These are phyloP conservation scores for Pythium rhizo-oryzae DNA, from an alignment of 352 stramenopile genomes.

Conservation along the genomic window DNA sequence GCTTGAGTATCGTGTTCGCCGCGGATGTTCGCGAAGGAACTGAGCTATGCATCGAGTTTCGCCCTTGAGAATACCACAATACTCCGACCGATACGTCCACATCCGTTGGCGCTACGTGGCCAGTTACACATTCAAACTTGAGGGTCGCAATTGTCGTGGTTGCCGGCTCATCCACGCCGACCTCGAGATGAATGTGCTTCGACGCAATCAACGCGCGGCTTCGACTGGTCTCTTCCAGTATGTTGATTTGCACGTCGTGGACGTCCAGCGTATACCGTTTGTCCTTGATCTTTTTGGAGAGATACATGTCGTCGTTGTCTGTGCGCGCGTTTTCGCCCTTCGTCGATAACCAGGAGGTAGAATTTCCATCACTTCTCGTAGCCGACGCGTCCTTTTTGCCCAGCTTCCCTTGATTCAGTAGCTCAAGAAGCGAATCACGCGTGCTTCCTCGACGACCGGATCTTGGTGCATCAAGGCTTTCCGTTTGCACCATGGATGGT, in stretches of 20 bases:
- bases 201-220: slow-evolving; percentile 75
- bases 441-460: slow-evolving; percentile 42
- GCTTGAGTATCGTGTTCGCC: slow-evolving; percentile 46
- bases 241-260: slow-evolving; percentile 80
- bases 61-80: slow-evolving; percentile 59
- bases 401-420: slow-evolving; percentile 78
- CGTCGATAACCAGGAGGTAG: slow-evolving; percentile 15
- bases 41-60: neutral
- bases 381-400: slow-evolving; percentile 36
- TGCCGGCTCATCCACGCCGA: slow-evolving; percentile 50
- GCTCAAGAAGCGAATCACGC: slow-evolving; percentile 65
- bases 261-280: slow-evolving; percentile 82
- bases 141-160: slow-evolving; percentile 59
- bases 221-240: slow-evolving; percentile 62
- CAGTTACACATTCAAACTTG: slow-evolving; percentile 69
- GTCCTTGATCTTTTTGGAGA: slow-evolving; percentile 42
- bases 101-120: slow-evolving; percentile 71
- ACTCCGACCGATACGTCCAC: slow-evolving; percentile 74
- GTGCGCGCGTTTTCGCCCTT: slow-evolving; percentile 9
- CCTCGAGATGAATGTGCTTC: slow-evolving; percentile 77
- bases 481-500: neutral
- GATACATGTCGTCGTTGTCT: slow-evolving; percentile 21
- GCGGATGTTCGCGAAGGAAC: slow-evolving; percentile 12
- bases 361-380: slow-evolving; percentile 18
- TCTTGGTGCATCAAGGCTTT: neutral